Conservation (phyloP, 225 moss, liverwort and hornwort genomes). For the Physcomitrium patens region DNA sequence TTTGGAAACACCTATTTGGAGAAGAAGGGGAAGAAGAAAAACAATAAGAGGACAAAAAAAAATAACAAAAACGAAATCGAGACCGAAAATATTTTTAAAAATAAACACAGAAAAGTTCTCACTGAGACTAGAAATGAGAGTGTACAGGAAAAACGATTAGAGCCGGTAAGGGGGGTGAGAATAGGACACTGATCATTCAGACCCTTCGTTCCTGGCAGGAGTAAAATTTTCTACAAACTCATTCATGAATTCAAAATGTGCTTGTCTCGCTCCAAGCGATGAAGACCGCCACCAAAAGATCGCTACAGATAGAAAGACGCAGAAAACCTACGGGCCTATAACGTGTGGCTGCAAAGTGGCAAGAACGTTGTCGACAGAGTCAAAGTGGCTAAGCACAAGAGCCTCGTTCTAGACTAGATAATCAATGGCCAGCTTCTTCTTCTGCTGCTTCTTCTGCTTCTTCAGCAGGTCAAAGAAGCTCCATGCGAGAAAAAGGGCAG, state of each 20-base stretch:
- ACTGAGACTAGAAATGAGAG: too few relatives aligned
- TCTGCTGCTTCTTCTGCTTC: not conserved
- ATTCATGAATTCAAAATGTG: slow-evolving; percentile 30
- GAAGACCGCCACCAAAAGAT: slow-evolving; percentile 4
- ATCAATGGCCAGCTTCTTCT: slow-evolving; percentile 5
- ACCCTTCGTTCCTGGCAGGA: slow-evolving; percentile 1
- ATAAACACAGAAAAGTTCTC: not conserved
- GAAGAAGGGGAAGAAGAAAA: not conserved
- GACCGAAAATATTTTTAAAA: not conserved
- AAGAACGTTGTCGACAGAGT: slow-evolving; percentile 33
- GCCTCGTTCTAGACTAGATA: slow-evolving; percentile 4
- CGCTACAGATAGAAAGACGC: not conserved
- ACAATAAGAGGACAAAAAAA: not conserved
- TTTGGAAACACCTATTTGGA: not conserved
- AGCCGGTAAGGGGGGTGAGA: not conserved
- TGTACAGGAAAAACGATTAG: too few relatives aligned
- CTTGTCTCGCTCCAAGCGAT: not conserved
- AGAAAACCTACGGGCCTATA: slow-evolving; percentile 1
- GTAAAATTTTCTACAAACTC: slow-evolving; percentile 6
- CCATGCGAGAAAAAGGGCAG: slow-evolving; percentile 3
- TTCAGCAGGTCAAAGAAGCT: slow-evolving; percentile 37
- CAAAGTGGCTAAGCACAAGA: slow-evolving; percentile 24
- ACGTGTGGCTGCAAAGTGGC: slow-evolving; percentile 23
- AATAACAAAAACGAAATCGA: too few relatives aligned
- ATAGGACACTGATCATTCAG: not conserved